phyloP scores from a whole-genome alignment of 345 rosid species.

The Brassica napus region Da-Ae NC_063439.1:27714001-27714500 shows the following conservation, averaged over 20 bases:
- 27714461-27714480: too few species aligned
- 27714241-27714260: background rate
- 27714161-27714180: background rate
- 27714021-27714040: background rate
- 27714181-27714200: background rate
- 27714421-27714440: too few species aligned
- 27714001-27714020: background rate
- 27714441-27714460: too few species aligned
- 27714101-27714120: background rate
- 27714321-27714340: background rate
- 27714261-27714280: background rate
- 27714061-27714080: background rate
- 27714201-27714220: background rate
- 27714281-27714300: background rate
- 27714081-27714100: background rate
- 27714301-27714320: background rate
- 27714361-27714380: background rate
- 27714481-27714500: too few species aligned
- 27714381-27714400: background rate
- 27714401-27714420: too few species aligned
- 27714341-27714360: background rate
- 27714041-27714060: background rate
- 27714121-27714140: background rate
- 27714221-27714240: background rate
- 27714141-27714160: background rate